Base-by-base conservation (phyloP, 140 eudicot species). In the Ambrosia hybrid region DNA sequence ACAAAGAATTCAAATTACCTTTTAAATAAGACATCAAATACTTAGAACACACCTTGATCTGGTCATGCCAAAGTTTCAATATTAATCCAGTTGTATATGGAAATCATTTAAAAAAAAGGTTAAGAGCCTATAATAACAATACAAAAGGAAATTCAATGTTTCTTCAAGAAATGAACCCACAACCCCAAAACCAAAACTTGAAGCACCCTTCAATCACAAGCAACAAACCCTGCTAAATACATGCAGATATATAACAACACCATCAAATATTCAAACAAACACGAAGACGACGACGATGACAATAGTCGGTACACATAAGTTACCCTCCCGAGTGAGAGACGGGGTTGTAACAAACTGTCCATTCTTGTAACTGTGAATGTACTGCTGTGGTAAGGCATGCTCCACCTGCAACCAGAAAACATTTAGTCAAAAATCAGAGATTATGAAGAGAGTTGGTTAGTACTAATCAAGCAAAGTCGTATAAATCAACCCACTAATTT, bases 301-400 rank as follows among this genome's bases (percentile, higher is more conserved):
- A 49, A 9, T 36, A 48, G 43, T 34, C 4, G 1, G 48, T 57
- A 45, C 56, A 65, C 10, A 14, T 15, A 10, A 11, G 52, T 89
- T 85, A 94, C 60, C 80, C 97, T 57, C 96, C 99, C n/a, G 99
- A 95, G 83, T 95, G 99, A 34, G 97, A 84, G 15, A 85, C 83
- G 1, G 97, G 61, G 84, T 88, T 14, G 99, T 90, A 34, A 94
- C 87, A 77, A 94, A 94, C 57, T 88, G 97, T 46, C 91, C 96
- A 57, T 88, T 92, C 86, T 88, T 74, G 85, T 56, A 95, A 49
- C 75, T 80, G 70, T 95, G 99, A 58, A 86, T 75, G 68, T 73
- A 91, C 81, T 95, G 99, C 77, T 95, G 97, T 37, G 99, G 99
- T 74, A 95, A 83, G 58, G 96, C 69, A 83, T 88, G 96, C 83